Conservation (phyloP, 352 stramenopile species). For the Phytopythium mirpurense region DNA sequence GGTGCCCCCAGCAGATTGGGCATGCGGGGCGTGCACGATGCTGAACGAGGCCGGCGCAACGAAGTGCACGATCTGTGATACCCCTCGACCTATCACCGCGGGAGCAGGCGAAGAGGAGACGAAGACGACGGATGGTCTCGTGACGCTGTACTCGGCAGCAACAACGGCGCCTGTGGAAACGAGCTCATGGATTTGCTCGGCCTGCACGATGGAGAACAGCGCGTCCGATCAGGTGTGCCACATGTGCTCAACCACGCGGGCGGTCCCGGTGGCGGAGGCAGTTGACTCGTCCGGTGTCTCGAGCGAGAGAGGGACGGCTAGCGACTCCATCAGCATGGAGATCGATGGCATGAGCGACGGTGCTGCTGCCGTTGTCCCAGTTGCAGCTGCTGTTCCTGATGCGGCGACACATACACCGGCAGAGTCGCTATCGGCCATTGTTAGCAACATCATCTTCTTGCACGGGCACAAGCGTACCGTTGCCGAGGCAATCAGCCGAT, state of each 20-base stretch:
- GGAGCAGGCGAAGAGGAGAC: constrained; percentile 14
- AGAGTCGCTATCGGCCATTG: constrained; percentile 13
- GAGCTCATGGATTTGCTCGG: constrained; percentile 43
- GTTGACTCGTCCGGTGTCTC: constrained; percentile 24
- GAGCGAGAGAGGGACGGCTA: constrained; percentile 1
- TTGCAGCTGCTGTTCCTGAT: constrained; percentile 7
- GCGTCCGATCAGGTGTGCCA: constrained; percentile 44
- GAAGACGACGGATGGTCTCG: constrained; percentile 39
- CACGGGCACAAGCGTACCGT: constrained; percentile 46
- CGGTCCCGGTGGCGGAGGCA: constrained; percentile 33
- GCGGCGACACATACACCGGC: constrained; percentile 3
- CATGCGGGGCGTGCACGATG: constrained; percentile 76
- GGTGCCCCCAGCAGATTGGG: constrained; percentile 37
- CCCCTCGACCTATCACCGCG: constrained; percentile 19
- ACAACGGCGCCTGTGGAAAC: constrained; percentile 14
- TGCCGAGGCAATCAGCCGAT: constrained; percentile 26
- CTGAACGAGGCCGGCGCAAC: constrained; percentile 45
- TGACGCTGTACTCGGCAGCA: constrained; percentile 58
- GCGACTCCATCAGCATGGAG: constrained; percentile 34
- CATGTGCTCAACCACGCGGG: constrained; percentile 58
- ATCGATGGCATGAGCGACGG: constrained; percentile 16
- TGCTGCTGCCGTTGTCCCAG: background rate
- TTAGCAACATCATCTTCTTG: constrained; percentile 41
- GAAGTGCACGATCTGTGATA: constrained; percentile 78
- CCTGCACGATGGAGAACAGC: constrained; percentile 83